Percentiles rank a stretch among this genome's conserved stretches.
Conservation (phyloP, 441 rosid genomes). For the Erodium chrysanthum region DNA sequence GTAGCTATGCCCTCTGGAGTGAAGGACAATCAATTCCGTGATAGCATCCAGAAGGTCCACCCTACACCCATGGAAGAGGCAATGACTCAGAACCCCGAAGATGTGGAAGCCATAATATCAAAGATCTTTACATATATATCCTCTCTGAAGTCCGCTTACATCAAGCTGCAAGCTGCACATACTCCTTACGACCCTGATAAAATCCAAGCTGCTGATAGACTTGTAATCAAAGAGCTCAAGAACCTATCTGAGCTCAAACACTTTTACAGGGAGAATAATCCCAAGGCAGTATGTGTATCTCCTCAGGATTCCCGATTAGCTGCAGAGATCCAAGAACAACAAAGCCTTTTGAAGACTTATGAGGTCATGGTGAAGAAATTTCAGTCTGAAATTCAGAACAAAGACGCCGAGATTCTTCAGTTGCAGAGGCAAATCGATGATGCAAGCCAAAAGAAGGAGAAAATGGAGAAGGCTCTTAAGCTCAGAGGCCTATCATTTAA, state of each 20-base stretch:
- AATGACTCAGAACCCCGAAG: constrained; percentile 69
- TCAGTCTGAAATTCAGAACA: constrained; percentile 91
- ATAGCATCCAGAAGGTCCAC: constrained; percentile 80
- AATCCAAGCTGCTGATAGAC: constrained; percentile 85
- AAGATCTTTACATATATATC: constrained; percentile 73
- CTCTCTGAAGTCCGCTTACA: constrained; percentile 80
- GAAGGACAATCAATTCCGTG: constrained; percentile 81
- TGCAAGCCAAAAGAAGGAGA: constrained; percentile 64
- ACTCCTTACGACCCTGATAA: constrained; percentile 94
- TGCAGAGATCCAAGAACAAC: constrained; percentile 96
- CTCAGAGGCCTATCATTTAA: constrained; percentile 73
- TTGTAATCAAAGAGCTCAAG: constrained; percentile 71
- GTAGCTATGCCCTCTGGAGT: constrained; percentile 77
- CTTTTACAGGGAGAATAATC: constrained; percentile 70
- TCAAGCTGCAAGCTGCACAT: constrained; percentile 85
- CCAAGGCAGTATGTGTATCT: constrained; percentile 60
- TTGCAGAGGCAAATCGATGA: constrained; percentile 75
- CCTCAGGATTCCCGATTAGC: constrained; percentile 95
- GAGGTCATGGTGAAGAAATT: constrained; percentile 97
- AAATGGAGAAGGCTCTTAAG: constrained; percentile 86
- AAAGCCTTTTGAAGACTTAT: constrained; percentile 80
- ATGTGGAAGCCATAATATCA: constrained; percentile 68
- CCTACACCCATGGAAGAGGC: constrained; percentile 97
- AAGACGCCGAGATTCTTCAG: constrained; percentile 73
- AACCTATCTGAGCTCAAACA: constrained; percentile 80